phyloP scores from a whole-genome alignment of 495 filamentous ascomycete species.

The Tuber aestivum region DNA sequence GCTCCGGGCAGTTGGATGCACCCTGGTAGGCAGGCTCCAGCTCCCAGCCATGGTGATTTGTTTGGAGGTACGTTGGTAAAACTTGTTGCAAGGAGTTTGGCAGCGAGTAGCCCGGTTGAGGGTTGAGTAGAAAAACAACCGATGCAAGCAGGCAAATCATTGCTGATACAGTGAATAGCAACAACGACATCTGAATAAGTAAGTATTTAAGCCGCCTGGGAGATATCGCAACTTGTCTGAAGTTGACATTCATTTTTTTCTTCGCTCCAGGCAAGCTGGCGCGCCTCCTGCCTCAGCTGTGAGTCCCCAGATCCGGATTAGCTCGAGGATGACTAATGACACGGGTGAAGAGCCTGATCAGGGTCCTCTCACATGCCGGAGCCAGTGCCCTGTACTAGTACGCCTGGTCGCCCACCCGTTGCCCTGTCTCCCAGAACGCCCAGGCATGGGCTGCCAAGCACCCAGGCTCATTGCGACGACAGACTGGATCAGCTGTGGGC shows the following conservation, averaged over 20 bases:
- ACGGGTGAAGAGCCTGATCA: background rate
- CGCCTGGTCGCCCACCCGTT: too few species aligned
- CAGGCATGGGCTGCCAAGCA: too few species aligned
- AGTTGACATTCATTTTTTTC: slow-evolving; percentile 3
- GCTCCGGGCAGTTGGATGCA: slow-evolving; percentile 6
- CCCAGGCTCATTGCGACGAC: too few species aligned
- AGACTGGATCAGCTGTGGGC: too few species aligned
- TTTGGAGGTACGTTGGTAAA: slow-evolving; percentile 32
- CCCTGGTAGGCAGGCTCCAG: slow-evolving; percentile 13
- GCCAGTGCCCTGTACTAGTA: too few species aligned
- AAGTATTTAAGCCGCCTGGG: slow-evolving; percentile 35
- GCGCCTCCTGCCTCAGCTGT: background rate
- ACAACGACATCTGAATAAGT: slow-evolving; percentile 35
- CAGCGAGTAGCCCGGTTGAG: slow-evolving; percentile 34
- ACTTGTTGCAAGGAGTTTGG: slow-evolving; percentile 27
- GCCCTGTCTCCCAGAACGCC: too few species aligned
- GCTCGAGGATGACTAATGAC: background rate
- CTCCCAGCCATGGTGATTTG: slow-evolving; percentile 30
- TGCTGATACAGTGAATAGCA: slow-evolving; percentile 33
- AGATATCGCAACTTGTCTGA: slow-evolving; percentile 13
- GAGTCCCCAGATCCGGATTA: background rate
- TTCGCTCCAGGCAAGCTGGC: background rate
- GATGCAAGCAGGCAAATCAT: slow-evolving; percentile 40
- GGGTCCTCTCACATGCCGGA: background rate
- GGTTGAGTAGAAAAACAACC: slow-evolving; percentile 34